Base-by-base conservation (phyloP, 2,329 filamentous ascomycete species). In the Thelonectria olida region DNA sequence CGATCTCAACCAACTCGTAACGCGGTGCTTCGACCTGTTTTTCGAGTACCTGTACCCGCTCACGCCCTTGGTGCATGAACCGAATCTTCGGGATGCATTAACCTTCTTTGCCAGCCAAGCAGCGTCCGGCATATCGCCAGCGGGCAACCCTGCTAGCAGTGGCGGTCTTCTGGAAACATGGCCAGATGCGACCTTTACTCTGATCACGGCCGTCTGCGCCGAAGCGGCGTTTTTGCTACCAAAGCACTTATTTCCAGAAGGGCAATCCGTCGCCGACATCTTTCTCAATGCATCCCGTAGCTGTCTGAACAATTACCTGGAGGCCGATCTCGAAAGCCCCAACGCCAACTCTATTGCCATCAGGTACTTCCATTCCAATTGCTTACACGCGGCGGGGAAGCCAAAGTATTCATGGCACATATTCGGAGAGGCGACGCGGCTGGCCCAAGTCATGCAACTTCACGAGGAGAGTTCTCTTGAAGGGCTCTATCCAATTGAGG, bases 291-390 rank as follows among this genome's bases (percentile, higher is more conserved):
- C 78, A 0, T 82, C 80, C 1, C 72, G 79, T 0, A 70, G 72
- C 39, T 79, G 75, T 13, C 68, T 82, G 7, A 71, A 72, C 13
- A 72, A 73, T 19, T 80, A 81, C 27, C 67, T 80, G 0, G 79
- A 81, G 28, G 72, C 73, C 0, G 80, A 82, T 28, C 68, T 82
- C 1, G 79, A 81, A 47, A 74, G 69, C 10, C 80, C 80, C 0
- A 78, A 74, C 50, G 78, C 79, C 1, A 79, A 76, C 47, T 82
- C 80, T 4, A 73, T 82, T 23, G 73, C 75, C 2, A 79, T 81
- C 17, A 76, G 80, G 4, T 80, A 81, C 52, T 79, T 81, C 22
- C 80, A 82, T 51, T 81, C 80, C 13, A 81, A 80, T 54, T 80
- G 79, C 41, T 65, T 82, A 2, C 80, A 82, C 47, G 78, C 78